A percentile compares a stretch with the other conserved stretches of the same genome.
Evolutionary conservation across 495 filamentous ascomycete species (phyloP).

Genomic region (Aspergillus leporis): DNA sequence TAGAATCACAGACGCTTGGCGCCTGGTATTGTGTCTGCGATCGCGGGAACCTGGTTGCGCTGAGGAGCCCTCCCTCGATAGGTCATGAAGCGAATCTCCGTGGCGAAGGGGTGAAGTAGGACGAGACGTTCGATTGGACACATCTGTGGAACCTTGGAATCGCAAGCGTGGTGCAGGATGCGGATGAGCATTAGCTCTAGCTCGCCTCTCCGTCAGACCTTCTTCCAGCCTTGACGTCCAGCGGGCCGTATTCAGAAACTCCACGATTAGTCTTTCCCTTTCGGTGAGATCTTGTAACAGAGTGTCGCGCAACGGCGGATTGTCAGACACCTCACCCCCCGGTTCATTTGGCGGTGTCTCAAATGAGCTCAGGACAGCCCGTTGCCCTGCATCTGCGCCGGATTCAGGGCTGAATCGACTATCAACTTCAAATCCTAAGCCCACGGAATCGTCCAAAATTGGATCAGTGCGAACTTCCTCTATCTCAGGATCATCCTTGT

Average conservation of each 20-base stretch:
- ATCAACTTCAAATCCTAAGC: slow-evolving; percentile 26
- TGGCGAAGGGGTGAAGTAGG: slow-evolving; percentile 35
- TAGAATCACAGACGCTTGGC: slow-evolving; percentile 46
- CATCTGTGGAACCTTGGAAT: slow-evolving; percentile 36
- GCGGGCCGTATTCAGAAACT: slow-evolving; percentile 52
- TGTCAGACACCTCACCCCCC: slow-evolving; percentile 21
- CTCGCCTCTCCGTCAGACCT: slow-evolving; percentile 32
- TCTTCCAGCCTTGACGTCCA: slow-evolving; percentile 41
- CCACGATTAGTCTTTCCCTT: slow-evolving; percentile 58
- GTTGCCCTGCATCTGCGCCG: slow-evolving; percentile 32
- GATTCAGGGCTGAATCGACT: slow-evolving; percentile 13
- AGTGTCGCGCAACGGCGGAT: slow-evolving; percentile 35
- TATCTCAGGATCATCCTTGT: slow-evolving; percentile 52
- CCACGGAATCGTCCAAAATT: slow-evolving; percentile 27
- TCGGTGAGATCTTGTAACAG: slow-evolving; percentile 53
- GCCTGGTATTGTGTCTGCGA: slow-evolving; percentile 40
- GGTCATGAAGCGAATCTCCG: slow-evolving; percentile 26
- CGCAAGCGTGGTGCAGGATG: slow-evolving; percentile 36
- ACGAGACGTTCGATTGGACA: slow-evolving; percentile 42
- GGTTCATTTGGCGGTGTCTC: slow-evolving; percentile 26
- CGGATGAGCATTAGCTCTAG: slow-evolving; percentile 30
- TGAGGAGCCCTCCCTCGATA: slow-evolving; percentile 32
- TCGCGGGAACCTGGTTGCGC: slow-evolving; percentile 26
- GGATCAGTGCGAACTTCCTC: slow-evolving; percentile 56
- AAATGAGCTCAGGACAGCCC: slow-evolving; percentile 33